A percentile compares a stretch with the other conserved stretches of the same genome.
Conservation (phyloP, 805 yeast genomes). For the Schizosaccharomyces japonicus region DNA sequence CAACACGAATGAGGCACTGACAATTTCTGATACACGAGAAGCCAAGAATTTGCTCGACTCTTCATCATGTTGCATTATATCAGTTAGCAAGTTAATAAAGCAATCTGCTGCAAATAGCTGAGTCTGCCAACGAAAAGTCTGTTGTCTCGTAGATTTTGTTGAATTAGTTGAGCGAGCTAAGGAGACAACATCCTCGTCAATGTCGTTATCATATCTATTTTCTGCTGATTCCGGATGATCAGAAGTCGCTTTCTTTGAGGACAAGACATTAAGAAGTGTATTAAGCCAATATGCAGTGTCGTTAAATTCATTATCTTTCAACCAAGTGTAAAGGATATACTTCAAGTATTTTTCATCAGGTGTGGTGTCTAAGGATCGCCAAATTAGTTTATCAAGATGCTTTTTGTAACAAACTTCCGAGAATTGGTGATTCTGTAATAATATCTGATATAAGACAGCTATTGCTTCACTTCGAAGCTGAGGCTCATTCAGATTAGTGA, state of each 20-base stretch:
- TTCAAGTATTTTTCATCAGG: conserved; percentile 24
- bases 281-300: conserved; percentile 32
- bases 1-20: conserved; percentile 57
- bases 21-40: conserved; percentile 27
- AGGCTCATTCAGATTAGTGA: conserved; percentile 6
- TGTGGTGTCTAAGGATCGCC: conserved; percentile 31
- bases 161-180: conserved; percentile 15
- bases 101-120: conserved; percentile 19
- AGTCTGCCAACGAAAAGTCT: conserved; percentile 23
- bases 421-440: conserved; percentile 28
- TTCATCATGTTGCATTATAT: conserved; percentile 4
- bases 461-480: conserved; percentile 22
- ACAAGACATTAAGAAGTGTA: neutral
- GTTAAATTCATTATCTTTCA: conserved; percentile 25
- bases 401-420: conserved; percentile 20
- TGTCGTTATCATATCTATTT: neutral
- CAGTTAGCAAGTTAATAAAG: conserved; percentile 9
- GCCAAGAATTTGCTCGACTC: conserved; percentile 12
- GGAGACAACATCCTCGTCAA: conserved; percentile 27
- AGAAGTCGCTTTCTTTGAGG: neutral
- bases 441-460: conserved; percentile 33
- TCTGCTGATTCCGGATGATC: neutral
- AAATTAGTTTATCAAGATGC: conserved; percentile 29
- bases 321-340: conserved; percentile 33
- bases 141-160: conserved; percentile 12